Conservation (phyloP, 2,329 filamentous ascomycete species). For the Cercospora citrullina region DNA sequence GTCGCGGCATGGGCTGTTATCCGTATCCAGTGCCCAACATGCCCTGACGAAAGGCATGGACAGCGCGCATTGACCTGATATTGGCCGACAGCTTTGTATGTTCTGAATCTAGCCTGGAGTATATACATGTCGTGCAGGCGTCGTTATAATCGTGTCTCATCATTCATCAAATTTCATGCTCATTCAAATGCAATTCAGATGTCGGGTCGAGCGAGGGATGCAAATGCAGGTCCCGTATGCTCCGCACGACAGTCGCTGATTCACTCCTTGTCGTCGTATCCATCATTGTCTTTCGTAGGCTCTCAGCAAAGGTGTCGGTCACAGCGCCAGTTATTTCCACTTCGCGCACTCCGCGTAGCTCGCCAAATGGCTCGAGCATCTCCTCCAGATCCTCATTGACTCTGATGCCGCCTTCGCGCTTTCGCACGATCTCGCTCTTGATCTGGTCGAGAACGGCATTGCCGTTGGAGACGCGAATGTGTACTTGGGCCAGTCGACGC, state of each 20-base stretch:
- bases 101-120: background rate
- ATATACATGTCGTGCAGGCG: background rate
- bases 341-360: constrained; percentile 41
- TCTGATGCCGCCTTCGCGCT: constrained; percentile 34
- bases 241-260: constrained; percentile 1
- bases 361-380: constrained; percentile 46
- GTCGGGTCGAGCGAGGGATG: constrained; percentile 8
- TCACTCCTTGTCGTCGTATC: constrained; percentile 14
- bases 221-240: constrained; percentile 19
- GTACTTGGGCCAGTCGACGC: constrained; percentile 27
- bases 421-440: constrained; percentile 32
- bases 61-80: background rate
- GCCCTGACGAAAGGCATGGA: background rate
- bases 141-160: background rate
- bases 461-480: constrained; percentile 36
- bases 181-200: constrained; percentile 11
- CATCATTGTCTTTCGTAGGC: constrained; percentile 40
- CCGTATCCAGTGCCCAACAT: background rate
- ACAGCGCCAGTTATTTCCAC: constrained; percentile 44
- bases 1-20: background rate
- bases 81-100: background rate
- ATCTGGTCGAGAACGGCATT: constrained; percentile 36
- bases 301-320: constrained; percentile 40
- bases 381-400: constrained; percentile 42
- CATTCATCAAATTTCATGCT: constrained; percentile 11